phyloP scores from a whole-genome alignment of 75 land plant genomes.

The Sequoia sempervirens region DNA sequence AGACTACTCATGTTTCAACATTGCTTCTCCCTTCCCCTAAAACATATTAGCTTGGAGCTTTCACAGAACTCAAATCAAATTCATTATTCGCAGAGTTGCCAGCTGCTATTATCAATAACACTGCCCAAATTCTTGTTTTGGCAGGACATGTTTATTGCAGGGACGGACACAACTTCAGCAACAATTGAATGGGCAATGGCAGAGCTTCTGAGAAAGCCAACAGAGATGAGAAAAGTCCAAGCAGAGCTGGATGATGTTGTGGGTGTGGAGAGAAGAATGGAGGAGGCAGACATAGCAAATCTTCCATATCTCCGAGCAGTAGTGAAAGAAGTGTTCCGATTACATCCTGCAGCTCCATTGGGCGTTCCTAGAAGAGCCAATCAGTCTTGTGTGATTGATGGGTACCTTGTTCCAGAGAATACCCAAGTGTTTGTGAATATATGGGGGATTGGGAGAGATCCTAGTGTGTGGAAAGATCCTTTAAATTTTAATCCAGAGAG shows the following conservation, averaged over 20 bases:
- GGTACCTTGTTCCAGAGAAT: conserved; percentile 4
- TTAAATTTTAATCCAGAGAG: conserved; percentile 8
- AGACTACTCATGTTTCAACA: too few relatives aligned
- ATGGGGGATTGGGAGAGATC: conserved; percentile 15
- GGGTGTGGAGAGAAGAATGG: conserved; percentile 7
- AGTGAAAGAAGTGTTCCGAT: conserved; percentile 14
- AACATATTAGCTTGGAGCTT: too few relatives aligned
- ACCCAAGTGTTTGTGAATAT: conserved; percentile 4
- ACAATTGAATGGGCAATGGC: conserved; percentile 24
- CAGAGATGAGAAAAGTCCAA: conserved; percentile 9
- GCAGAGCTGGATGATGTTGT: conserved; percentile 13
- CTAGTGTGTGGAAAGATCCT: conserved; percentile 6
- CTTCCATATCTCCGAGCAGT: conserved; percentile 12
- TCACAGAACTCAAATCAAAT: too few relatives aligned
- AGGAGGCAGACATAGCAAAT: conserved; percentile 20
- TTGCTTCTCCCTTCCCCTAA: too few relatives aligned
- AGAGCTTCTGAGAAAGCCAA: conserved; percentile 15
- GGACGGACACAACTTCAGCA: conserved; percentile 19
- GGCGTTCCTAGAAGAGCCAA: neutral
- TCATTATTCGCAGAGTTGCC: too few relatives aligned
- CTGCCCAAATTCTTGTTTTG: neutral
- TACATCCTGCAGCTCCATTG: conserved; percentile 19
- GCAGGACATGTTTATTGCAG: conserved; percentile 11
- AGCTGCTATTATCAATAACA: too few relatives aligned
- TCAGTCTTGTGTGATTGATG: neutral